Conservation (phyloP, 2,329 filamentous ascomycete genomes). For the Chaetomiaceae sp. region DNA sequence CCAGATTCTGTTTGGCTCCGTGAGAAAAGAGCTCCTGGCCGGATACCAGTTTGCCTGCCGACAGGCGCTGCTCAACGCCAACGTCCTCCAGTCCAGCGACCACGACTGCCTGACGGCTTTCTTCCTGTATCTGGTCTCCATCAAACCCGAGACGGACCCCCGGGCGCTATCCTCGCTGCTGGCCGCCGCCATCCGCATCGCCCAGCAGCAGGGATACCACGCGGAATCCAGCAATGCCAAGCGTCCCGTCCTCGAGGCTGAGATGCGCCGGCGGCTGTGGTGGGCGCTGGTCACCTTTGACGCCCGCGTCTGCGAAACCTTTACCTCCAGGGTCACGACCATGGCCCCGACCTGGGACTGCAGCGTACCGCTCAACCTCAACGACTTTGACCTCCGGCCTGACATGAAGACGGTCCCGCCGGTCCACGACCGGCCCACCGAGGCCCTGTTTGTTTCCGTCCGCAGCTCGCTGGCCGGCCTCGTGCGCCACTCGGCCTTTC, state of each 20-base stretch:
- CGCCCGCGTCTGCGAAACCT: constrained; percentile 49
- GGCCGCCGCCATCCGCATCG: constrained; percentile 52
- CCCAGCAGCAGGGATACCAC: constrained; percentile 52
- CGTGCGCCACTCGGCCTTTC: constrained; percentile 32
- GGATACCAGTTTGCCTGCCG: constrained; percentile 47
- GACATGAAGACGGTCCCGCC: constrained; percentile 37
- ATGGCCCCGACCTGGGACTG: constrained; percentile 41
- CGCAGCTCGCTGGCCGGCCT: constrained; percentile 39
- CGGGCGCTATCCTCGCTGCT: constrained; percentile 49
- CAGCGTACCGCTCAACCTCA: constrained; percentile 39
- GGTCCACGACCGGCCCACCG: constrained; percentile 32
- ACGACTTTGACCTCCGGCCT: constrained; percentile 42
- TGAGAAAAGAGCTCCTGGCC: constrained; percentile 38
- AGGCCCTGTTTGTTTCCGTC: constrained; percentile 40
- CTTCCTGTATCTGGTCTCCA: constrained; percentile 53
- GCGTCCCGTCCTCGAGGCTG: constrained; percentile 44
- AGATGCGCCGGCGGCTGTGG: constrained; percentile 59
- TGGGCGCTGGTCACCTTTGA: constrained; percentile 58
- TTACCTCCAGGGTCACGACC: constrained; percentile 32
- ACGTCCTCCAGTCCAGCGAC: constrained; percentile 47
- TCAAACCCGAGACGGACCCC: constrained; percentile 41
- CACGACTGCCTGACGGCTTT: constrained; percentile 53
- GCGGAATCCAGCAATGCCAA: constrained; percentile 37
- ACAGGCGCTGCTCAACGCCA: constrained; percentile 49
- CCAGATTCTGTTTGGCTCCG: constrained; percentile 35